phyloP scores from a whole-genome alignment of 306 rosid genomes.

The Lagenaria siceraria region DNA sequence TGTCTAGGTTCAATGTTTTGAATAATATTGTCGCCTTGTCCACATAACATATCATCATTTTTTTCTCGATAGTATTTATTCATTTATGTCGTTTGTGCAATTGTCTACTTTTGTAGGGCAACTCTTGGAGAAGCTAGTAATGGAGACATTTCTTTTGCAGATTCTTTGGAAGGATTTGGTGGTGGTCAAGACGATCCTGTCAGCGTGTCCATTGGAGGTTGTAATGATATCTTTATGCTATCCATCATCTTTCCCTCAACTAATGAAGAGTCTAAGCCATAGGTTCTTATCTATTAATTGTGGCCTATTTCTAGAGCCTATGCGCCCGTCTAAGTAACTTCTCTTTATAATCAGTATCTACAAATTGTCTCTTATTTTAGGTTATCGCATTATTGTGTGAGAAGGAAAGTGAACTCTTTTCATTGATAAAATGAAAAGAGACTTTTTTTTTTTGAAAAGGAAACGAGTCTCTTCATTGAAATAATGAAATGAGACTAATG shows the following conservation, averaged over 20 bases:
- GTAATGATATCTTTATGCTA: constrained; percentile 16
- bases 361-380: neutral
- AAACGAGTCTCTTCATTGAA: too few species aligned
- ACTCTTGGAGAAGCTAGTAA: constrained; percentile 74
- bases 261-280: neutral
- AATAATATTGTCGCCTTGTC: neutral
- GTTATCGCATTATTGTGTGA: neutral
- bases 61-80: neutral
- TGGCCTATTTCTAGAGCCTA: neutral
- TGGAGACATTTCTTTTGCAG: constrained; percentile 75
- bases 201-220: constrained; percentile 94
- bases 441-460: too few species aligned
- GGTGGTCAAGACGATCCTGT: constrained; percentile 92
- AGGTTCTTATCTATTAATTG: neutral
- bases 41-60: neutral
- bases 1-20: neutral
- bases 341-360: neutral
- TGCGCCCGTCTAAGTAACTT: neutral
- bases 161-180: constrained; percentile 74
- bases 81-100: constrained; percentile 9
- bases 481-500: too few species aligned
- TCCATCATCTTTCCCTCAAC: constrained; percentile 12
- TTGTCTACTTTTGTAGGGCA: constrained; percentile 34
- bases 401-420: neutral
- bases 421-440: too few species aligned